Evolutionary conservation across 2,329 filamentous ascomycete species (phyloP), one percentile per base, ranked within the genome.

Genomic region (Plectosphaerella cucumerina): DNA sequence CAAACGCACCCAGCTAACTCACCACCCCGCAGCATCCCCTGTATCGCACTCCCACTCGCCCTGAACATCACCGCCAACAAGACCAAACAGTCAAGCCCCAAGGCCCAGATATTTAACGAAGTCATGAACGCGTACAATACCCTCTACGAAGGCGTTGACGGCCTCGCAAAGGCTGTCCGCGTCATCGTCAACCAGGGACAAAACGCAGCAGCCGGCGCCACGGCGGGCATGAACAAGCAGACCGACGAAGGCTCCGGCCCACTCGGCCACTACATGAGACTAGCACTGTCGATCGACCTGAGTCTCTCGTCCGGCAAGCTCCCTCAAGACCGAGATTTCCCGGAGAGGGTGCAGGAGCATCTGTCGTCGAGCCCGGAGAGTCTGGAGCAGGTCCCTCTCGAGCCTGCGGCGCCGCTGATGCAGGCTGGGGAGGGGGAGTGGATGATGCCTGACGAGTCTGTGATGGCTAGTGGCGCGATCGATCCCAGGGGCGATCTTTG

Each of bases 111-210:
- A 26, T 47, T 47, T 17, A 34, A 31, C 26, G 44, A 47, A 8
- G 44, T 26, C 44, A 47, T 47, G 44, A 47, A 35, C 14, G 17
- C 44, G 1, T 47, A 20, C 11, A 21, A 17, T 26, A 33, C n/a
- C 17, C 26, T 47, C n/a, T 47, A 47, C 26, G 44, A 47, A 35
- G 44, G 44, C 20, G 44, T 47, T 5, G 44, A 47, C 21, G 31
- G 44, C 17, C 44, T 47, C 22, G 44, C 26, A 2, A 47, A 17
- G 9, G 20, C 44, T 9, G 18, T 47, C 15, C 44, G 44, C 3
- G 44, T 47, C 18, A 47, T 47, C 17, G 26, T 47, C 31, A 47
- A 47, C 31, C 31, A 47, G 20, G 44, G 21, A 20, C 44, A 33
- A 15, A 11, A 11, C 18, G 6, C 35, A 10, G 9, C 35, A n/a